Conservation (phyloP, 83 land plant species). For the Picea engelmannii region DNA sequence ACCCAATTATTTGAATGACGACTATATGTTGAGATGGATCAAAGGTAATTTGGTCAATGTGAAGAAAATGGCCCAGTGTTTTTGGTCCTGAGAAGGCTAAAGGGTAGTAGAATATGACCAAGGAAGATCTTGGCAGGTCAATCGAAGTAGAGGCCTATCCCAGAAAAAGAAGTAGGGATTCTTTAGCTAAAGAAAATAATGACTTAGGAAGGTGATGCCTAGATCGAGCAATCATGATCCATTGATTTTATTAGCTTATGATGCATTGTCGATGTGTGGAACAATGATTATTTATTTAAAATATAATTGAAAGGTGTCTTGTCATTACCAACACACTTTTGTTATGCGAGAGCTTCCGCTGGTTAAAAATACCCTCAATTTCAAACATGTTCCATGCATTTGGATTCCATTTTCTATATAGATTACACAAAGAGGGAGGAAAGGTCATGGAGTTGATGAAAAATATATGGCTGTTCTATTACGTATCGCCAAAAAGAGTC, state of each 20-base stretch:
- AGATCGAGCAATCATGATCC: conserved; percentile 6
- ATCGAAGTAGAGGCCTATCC: too few relatives aligned
- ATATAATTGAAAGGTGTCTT: conserved; percentile 40
- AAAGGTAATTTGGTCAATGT: too few relatives aligned
- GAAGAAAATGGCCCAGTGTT: too few relatives aligned
- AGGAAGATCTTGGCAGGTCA: too few relatives aligned
- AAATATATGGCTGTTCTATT: conserved; percentile 47
- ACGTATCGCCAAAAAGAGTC: conserved; percentile 36
- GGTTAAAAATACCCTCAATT: conserved; percentile 50
- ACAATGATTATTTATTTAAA: conserved; percentile 34
- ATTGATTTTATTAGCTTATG: conserved; percentile 11
- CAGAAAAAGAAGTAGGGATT: too few relatives aligned
- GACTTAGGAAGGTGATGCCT: too few relatives aligned
- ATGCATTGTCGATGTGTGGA: conserved; percentile 62
- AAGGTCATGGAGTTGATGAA: conserved; percentile 29
- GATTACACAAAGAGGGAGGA: conserved; percentile 47
- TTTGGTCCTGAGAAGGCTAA: too few relatives aligned
- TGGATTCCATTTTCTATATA: conserved; percentile 64
- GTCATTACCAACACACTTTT: conserved; percentile 21
- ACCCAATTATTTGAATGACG: too few relatives aligned
- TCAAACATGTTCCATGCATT: conserved; percentile 58
- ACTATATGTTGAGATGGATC: too few relatives aligned
- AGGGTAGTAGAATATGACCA: too few relatives aligned
- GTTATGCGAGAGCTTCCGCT: conserved; percentile 38
- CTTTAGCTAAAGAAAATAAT: too few relatives aligned